Percentiles rank a stretch among this genome's conserved stretches.
phyloP scores from a whole-genome alignment of 2,329 filamentous ascomycete genomes.

The Pseudodiploospora longispora region DNA sequence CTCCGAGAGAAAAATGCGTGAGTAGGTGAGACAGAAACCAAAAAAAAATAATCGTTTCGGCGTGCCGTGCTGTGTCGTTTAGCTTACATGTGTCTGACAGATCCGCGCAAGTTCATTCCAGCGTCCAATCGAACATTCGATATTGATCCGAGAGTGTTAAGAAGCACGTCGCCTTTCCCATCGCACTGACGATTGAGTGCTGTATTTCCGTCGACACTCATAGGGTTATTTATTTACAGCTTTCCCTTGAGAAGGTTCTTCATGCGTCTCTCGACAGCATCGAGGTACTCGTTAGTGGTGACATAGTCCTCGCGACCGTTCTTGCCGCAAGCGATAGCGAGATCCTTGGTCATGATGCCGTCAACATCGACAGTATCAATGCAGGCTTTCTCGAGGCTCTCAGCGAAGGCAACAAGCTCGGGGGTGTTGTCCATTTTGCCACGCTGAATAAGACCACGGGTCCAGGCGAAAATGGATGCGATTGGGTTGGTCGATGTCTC shows the following conservation, averaged over 20 bases:
- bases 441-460: constrained; percentile 84
- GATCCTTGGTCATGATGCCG: constrained; percentile 98
- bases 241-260: constrained; percentile 73
- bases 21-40: no score
- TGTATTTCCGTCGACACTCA: no score
- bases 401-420: constrained; percentile 83
- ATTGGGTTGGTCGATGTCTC: constrained; percentile 99
- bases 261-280: constrained; percentile 84
- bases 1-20: no score
- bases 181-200: no score
- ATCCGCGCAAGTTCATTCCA: no score
- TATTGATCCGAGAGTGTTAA: no score
- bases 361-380: constrained; percentile 90
- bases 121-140: no score
- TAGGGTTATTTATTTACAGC: constrained; percentile 39
- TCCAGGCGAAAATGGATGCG: constrained; percentile 98
- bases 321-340: constrained; percentile 91
- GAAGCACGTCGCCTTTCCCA: no score
- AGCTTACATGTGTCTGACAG: no score
- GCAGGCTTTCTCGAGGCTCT: constrained; percentile 86
- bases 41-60: no score
- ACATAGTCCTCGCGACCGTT: constrained; percentile 78
- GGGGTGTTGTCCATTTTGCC: constrained; percentile 90
- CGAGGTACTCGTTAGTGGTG: constrained; percentile 84
- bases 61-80: no score